A percentile compares a stretch with the other conserved stretches of the same genome.
Evolutionary conservation across 495 filamentous ascomycete genomes (phyloP).

Genomic region (Trichoderma erinaceum): DNA sequence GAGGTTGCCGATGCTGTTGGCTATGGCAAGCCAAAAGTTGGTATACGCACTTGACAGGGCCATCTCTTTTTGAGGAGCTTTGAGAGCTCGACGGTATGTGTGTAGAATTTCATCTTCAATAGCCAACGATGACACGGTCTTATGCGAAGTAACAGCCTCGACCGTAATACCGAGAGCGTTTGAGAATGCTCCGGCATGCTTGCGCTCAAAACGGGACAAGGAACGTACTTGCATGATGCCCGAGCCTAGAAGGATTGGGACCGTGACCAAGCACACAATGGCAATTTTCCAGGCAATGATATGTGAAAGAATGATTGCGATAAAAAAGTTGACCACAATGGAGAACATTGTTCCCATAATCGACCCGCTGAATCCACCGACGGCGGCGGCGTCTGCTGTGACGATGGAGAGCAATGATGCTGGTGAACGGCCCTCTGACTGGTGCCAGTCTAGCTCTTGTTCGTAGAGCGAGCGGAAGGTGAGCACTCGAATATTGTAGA

Average conservation of each 20-base stretch:
- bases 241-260: constrained; percentile 50
- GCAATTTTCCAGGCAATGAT: constrained; percentile 59
- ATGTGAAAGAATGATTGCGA: constrained; percentile 48
- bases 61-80: constrained; percentile 44
- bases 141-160: constrained; percentile 48
- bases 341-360: constrained; percentile 44
- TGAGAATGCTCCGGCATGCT: constrained; percentile 50
- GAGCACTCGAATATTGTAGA: constrained; percentile 37
- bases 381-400: constrained; percentile 44
- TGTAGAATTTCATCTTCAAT: constrained; percentile 40
- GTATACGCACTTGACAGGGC: constrained; percentile 40
- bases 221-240: constrained; percentile 51
- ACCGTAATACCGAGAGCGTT: constrained; percentile 46
- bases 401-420: constrained; percentile 46
- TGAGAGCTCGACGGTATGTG: constrained; percentile 40
- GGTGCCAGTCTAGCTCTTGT: constrained; percentile 47
- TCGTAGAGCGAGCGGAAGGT: constrained; percentile 43
- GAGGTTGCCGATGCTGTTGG: constrained; percentile 46
- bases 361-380: constrained; percentile 38
- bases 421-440: constrained; percentile 40
- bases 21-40: constrained; percentile 49
- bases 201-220: constrained; percentile 51
- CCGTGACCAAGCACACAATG: constrained; percentile 46
- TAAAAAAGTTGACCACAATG: constrained; percentile 38
- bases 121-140: constrained; percentile 48